Conservation (phyloP, 2,329 filamentous ascomycete species). For the Didymella glomerata region DNA sequence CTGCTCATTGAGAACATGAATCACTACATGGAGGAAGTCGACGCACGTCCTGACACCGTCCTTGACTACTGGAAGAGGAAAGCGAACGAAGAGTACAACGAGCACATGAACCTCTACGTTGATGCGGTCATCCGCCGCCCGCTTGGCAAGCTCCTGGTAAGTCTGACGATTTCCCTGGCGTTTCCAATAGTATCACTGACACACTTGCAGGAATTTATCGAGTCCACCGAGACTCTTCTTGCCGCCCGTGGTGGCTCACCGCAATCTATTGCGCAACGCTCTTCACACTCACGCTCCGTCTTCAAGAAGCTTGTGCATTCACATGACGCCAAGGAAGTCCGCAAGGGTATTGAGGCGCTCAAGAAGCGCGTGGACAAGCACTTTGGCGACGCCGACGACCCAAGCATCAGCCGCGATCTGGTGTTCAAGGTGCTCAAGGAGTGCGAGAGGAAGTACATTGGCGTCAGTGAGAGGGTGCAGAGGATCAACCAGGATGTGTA, state of each 20-base stretch:
- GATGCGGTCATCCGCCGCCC: constrained; percentile 88
- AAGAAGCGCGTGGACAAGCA: constrained; percentile 96
- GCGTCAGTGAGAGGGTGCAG: constrained; percentile 60
- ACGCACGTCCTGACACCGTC: constrained; percentile 75
- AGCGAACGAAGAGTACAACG: constrained; percentile 78
- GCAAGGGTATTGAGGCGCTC: constrained; percentile 87
- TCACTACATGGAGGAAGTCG: constrained; percentile 92
- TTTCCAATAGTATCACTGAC: constrained; percentile 20
- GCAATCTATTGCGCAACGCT: constrained; percentile 75
- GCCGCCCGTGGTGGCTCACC: constrained; percentile 62
- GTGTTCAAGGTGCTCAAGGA: constrained; percentile 68
- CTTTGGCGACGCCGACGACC: constrained; percentile 88
- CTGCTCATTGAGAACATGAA: constrained; percentile 99
- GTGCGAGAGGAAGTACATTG: constrained; percentile 65
- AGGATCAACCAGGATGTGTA: constrained; percentile 56
- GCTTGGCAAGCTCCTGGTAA: constrained; percentile 79
- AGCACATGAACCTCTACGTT: constrained; percentile 89
- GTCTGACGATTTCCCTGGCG: constrained; percentile 18
- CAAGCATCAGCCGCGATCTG: constrained; percentile 67
- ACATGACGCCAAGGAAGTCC: constrained; percentile 84
- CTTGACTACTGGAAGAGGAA: constrained; percentile 84
- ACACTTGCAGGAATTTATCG: constrained; percentile 74
- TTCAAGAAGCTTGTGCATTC: constrained; percentile 86
- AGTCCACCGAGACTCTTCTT: constrained; percentile 80
- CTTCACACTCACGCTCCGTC: constrained; percentile 80